Evolutionary conservation across 1,139 yeast species (phyloP).

Genomic region (Yamadazyma sp.): DNA sequence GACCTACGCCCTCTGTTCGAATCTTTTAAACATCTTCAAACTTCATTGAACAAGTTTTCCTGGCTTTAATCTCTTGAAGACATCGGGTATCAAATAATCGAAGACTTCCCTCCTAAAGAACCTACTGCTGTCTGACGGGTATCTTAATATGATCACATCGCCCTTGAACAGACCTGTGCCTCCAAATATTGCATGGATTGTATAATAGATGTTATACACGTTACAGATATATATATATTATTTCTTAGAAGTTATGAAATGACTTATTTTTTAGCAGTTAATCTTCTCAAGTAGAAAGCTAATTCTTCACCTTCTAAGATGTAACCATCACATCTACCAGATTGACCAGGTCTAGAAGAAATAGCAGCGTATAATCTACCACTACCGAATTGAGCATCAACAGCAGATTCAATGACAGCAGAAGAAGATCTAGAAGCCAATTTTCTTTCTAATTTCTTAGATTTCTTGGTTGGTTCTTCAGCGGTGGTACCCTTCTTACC

Average conservation of each 20-base stretch:
- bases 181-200: not conserved
- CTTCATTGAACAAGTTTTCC: no score
- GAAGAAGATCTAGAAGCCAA: slow-evolving; percentile 86
- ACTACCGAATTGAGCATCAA: slow-evolving; percentile 94
- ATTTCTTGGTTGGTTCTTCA: slow-evolving; percentile 57
- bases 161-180: not conserved
- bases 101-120: no score
- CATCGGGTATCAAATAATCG: no score
- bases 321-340: slow-evolving; percentile 99
- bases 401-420: slow-evolving; percentile 86
- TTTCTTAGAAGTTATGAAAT: slow-evolving; percentile 8
- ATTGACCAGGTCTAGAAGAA: slow-evolving; percentile 99
- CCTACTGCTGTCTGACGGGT: no score
- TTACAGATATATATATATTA: slow-evolving; percentile 14
- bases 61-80: no score
- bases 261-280: slow-evolving; percentile 95
- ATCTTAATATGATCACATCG: no score
- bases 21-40: no score
- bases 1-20: no score
- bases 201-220: slow-evolving; percentile 6
- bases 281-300: slow-evolving; percentile 99
- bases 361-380: slow-evolving; percentile 99
- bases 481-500: slow-evolving; percentile 69
- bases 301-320: slow-evolving; percentile 99
- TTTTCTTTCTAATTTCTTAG: slow-evolving; percentile 87